Conservation (phyloP, 129 eudicot genomes). For the Lonicera japonica region DNA sequence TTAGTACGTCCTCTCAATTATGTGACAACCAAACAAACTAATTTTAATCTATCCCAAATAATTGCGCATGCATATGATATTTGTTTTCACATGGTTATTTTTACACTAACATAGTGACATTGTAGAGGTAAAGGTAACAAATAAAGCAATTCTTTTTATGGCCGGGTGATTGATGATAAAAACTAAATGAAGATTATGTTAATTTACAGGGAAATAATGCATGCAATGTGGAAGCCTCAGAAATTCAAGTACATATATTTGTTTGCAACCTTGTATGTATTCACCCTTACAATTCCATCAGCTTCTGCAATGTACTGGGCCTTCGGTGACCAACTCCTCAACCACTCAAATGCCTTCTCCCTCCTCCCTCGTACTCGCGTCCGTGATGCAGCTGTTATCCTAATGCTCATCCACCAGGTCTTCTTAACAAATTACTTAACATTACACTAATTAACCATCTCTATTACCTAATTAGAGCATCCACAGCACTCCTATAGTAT, state of each 20-base stretch:
- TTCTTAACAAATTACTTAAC: not conserved
- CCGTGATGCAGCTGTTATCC: constrained; percentile 65
- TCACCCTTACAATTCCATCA: constrained; percentile 68
- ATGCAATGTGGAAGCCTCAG: constrained; percentile 69
- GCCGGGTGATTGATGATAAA: not conserved
- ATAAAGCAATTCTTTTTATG: not conserved
- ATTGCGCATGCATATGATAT: too few relatives aligned
- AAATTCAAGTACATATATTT: constrained; percentile 68
- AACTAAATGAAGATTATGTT: not conserved
- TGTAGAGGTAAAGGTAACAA: not conserved
- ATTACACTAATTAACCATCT: not conserved
- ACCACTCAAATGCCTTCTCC: constrained; percentile 60
- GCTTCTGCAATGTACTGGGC: constrained; percentile 76
- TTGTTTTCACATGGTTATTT: too few relatives aligned
- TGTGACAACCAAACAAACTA: too few relatives aligned
- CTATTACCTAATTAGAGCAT: not conserved
- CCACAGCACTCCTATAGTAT: not conserved
- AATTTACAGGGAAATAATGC: constrained; percentile 59
- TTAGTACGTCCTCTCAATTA: too few relatives aligned
- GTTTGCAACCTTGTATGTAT: constrained; percentile 60
- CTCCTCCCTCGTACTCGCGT: constrained; percentile 47
- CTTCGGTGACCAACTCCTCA: constrained; percentile 67
- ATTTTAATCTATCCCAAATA: too few relatives aligned
- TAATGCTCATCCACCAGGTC: constrained; percentile 82
- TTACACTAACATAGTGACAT: too few relatives aligned